Percentiles rank a stretch among this genome's conserved stretches.
These are phyloP conservation scores for Cronartium quercuum DNA, from an alignment of 1,284 basidiomycete species.

Conservation along the genomic window DNA sequence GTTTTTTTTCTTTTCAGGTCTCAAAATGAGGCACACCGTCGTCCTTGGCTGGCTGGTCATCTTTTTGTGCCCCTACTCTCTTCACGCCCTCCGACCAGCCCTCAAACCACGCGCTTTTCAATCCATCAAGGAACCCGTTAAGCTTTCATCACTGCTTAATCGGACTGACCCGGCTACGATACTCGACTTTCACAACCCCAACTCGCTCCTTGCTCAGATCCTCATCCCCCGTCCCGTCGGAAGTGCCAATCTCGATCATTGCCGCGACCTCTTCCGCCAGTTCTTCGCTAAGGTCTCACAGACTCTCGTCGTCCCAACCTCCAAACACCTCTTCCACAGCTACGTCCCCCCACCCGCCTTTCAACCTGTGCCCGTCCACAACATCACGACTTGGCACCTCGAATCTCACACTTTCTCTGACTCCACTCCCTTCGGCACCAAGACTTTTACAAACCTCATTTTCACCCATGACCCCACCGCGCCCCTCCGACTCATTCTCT, in stretches of 20 bases:
- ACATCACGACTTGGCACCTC: conserved; percentile 20
- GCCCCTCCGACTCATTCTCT: conserved; percentile 69
- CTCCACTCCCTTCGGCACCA: conserved; percentile 74
- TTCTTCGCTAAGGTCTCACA: conserved; percentile 12
- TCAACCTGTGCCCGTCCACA: background rate
- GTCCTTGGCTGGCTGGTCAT: too few species aligned
- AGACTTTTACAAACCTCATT: conserved; percentile 81
- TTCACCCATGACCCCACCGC: conserved; percentile 89
- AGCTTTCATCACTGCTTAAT: background rate
- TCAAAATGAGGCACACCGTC: too few species aligned
- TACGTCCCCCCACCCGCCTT: background rate
- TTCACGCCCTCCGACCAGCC: too few species aligned
- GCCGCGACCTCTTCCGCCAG: conserved; percentile 1
- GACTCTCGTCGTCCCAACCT: background rate
- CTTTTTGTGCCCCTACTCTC: too few species aligned
- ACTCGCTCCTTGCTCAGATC: conserved; percentile 20
- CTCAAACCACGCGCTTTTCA: background rate
- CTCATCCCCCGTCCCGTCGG: conserved; percentile 19
- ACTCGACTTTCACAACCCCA: conserved; percentile 6
- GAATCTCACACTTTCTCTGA: conserved; percentile 63
- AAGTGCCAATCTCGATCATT: conserved; percentile 15
- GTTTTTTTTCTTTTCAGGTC: too few species aligned
- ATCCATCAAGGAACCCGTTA: background rate
- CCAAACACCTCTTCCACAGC: background rate
- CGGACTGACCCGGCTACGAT: conserved; percentile 8